Evolutionary conservation across 352 stramenopile species (phyloP).

Genomic region (Peronospora destructor): DNA sequence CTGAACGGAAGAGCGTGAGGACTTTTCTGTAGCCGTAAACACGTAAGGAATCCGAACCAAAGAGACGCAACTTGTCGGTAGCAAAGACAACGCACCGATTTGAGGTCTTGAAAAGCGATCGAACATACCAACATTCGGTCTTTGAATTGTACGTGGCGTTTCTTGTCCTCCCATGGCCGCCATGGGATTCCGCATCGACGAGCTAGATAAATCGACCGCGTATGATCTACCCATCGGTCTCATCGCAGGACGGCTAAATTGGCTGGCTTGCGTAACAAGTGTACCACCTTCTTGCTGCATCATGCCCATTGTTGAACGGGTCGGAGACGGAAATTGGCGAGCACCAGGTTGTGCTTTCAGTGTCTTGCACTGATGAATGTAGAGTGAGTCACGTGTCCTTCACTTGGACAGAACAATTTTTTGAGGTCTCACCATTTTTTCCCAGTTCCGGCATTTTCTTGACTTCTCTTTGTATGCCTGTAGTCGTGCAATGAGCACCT

Average conservation of each 20-base stretch:
- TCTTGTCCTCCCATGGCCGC: slow-evolving; percentile 29
- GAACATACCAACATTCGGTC: slow-evolving; percentile 48
- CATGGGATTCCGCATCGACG: slow-evolving; percentile 30
- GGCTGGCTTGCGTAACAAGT: slow-evolving; percentile 29
- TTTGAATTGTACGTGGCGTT: slow-evolving; percentile 41
- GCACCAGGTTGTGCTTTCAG: slow-evolving; percentile 46
- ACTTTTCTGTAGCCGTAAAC: slow-evolving; percentile 7
- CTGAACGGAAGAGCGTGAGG: slow-evolving; percentile 33
- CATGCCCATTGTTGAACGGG: slow-evolving; percentile 36
- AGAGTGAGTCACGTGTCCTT: neutral
- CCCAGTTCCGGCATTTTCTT: slow-evolving; percentile 80
- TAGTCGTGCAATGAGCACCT: neutral
- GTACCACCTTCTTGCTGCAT: slow-evolving; percentile 23
- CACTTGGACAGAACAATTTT: neutral
- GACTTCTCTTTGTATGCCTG: slow-evolving; percentile 86
- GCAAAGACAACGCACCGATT: slow-evolving; percentile 29
- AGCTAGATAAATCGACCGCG: slow-evolving; percentile 12
- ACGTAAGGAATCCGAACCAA: slow-evolving; percentile 4
- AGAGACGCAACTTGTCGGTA: neutral
- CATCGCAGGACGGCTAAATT: slow-evolving; percentile 42
- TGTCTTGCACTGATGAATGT: slow-evolving; percentile 48
- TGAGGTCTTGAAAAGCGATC: slow-evolving; percentile 62
- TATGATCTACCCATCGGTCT: slow-evolving; percentile 34
- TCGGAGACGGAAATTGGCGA: slow-evolving; percentile 56
- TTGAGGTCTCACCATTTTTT: slow-evolving; percentile 68